Evolutionary conservation across 2,329 filamentous ascomycete species (phyloP), one percentile per base, ranked within the genome.

Genomic region (Emergomyces africanus): DNA sequence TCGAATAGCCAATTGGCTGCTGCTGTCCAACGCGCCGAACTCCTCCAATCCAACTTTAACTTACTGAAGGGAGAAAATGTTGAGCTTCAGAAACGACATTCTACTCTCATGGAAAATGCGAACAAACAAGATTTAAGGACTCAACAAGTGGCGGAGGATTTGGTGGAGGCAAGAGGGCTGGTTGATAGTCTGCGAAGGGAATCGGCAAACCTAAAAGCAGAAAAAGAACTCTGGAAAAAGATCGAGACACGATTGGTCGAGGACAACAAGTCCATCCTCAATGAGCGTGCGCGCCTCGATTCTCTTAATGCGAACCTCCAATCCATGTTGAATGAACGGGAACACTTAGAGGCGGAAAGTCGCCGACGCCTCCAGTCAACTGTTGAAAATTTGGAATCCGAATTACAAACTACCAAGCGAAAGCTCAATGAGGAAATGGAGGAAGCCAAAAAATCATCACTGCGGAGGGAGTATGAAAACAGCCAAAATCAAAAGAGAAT

Each of bases 151-250:
- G 90, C 90, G 0, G 92, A 97, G 72, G 92, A 99, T 66, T 81
- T 97, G 5, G 85, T 97, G 10, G 94, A 96, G 70, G 85, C 88
- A 5, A 87, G 86, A 70, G 87, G 87, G 37, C 76, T 92, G 57
- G 79, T 88, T 3, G 92, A 99, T 68, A 91, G 90, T 68, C 82
- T 96, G 72, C 87, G 90, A 57, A 90, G 90, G 64, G 94, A 99
- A 70, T 90, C 86, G 58, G 86, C 90, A 18, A 96, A 97, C 68
- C 81, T 96, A 39, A 96, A 95, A 72, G 91, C 92, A 0, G 92
- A 97, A 73, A 96, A 96, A 75, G 88, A 90, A 42, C 79, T 99
- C 10, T 96, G 89, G 88, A 95, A 94, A 76, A 89, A 87, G 59
- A 95, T 96, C 39, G 91, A 97, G 70, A 86, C 88, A 63, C 85